These are phyloP conservation scores for Akanthomyces muscarius DNA, from an alignment of 2,329 filamentous ascomycete species.

Conservation along the genomic window DNA sequence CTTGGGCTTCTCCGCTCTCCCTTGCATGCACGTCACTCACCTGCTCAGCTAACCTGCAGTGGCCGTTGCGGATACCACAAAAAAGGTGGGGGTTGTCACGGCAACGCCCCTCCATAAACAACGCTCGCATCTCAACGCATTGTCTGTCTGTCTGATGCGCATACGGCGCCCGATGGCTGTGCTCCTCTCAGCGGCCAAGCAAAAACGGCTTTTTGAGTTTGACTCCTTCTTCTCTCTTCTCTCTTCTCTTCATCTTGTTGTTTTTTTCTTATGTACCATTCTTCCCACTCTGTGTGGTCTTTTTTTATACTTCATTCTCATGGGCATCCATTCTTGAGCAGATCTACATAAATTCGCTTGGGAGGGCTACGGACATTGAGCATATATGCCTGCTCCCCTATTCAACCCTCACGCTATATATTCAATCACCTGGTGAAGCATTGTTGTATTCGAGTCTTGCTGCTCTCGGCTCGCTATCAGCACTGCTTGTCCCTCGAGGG, in stretches of 20 bases:
- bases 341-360: background rate
- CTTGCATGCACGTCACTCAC: slow-evolving; percentile 6
- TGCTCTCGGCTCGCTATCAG: background rate
- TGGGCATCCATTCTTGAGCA: background rate
- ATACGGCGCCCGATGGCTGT: background rate
- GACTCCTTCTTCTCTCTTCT: background rate
- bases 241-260: slow-evolving; percentile 1
- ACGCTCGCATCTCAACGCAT: slow-evolving; percentile 4
- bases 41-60: background rate
- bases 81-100: slow-evolving; percentile 16
- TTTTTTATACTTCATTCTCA: background rate
- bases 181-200: background rate
- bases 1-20: background rate
- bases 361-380: background rate
- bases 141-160: background rate
- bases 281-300: slow-evolving; percentile 1
- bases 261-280: slow-evolving; percentile 8
- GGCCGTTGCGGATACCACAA: background rate
- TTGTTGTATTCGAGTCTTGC: background rate
- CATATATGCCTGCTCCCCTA: background rate
- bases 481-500: background rate
- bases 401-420: background rate
- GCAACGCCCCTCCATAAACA: slow-evolving; percentile 25
- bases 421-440: background rate
- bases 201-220: background rate